These are phyloP conservation scores for Houttuynia cordata DNA, from an alignment of 164 flowering plant species.

Conservation along the genomic window DNA sequence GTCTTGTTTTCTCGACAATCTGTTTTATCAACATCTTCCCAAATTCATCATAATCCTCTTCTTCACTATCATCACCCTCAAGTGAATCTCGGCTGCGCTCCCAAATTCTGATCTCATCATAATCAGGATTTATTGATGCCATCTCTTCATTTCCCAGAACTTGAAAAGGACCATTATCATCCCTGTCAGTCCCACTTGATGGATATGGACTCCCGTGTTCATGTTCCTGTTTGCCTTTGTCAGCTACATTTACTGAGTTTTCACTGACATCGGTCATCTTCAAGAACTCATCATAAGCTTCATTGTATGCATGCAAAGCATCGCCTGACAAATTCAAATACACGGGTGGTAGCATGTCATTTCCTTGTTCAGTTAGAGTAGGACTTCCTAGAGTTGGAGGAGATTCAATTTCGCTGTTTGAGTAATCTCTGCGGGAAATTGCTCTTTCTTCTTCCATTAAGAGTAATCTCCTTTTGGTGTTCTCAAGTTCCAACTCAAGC, in stretches of 20 bases:
- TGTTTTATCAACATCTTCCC: slow-evolving; percentile 43
- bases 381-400: slow-evolving; percentile 20
- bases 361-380: slow-evolving; percentile 8
- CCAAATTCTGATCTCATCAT: slow-evolving; percentile 3
- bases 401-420: slow-evolving; percentile 18
- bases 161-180: slow-evolving; percentile 4
- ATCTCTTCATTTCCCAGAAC: slow-evolving; percentile 1
- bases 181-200: slow-evolving; percentile 3
- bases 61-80: slow-evolving; percentile 14
- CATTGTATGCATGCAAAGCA: slow-evolving; percentile 54
- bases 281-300: slow-evolving; percentile 38
- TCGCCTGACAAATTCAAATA: slow-evolving; percentile 49
- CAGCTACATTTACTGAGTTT: slow-evolving; percentile 7
- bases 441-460: slow-evolving; percentile 24
- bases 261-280: slow-evolving; percentile 28
- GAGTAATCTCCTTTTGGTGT: slow-evolving; percentile 35
- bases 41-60: slow-evolving; percentile 33
- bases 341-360: slow-evolving; percentile 20
- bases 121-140: not conserved
- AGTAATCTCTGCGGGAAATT: slow-evolving; percentile 15
- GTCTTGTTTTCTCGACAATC: slow-evolving; percentile 52
- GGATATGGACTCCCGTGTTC: not conserved
- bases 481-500: slow-evolving; percentile 59
- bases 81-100: slow-evolving; percentile 3
- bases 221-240: slow-evolving; percentile 2